Base-by-base conservation (phyloP, 495 filamentous ascomycete genomes). In the Cairneyella variabilis region DNA sequence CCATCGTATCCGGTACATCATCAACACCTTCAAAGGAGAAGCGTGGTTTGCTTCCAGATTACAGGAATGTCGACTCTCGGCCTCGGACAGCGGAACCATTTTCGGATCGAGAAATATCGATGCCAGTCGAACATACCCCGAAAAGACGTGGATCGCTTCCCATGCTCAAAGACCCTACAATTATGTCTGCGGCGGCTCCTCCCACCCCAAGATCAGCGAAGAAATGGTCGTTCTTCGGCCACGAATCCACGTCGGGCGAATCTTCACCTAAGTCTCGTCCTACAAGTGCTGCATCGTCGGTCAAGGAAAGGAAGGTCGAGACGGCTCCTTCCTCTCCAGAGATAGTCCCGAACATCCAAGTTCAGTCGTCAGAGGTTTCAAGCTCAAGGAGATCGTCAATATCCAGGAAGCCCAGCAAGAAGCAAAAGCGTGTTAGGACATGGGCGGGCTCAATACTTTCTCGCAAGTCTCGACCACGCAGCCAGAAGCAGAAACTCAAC, bases 361-460 rank as follows among this genome's bases (percentile, higher is more conserved):
- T 59, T 16, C 40, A 12, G 14, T 59, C 60, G 2, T 50, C 50
- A n/a, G 60, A 63, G 41, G 52, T 26, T 10, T 23, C 44, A 5
- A 41, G 12, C 26, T 54, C 60, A 14, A 52, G 61, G 20, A 30
- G 42, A 53, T 53, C 51, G 2, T 61, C 58, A 25, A 34, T 54
- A 58, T 64, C 61, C 28, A 73, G 74, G 56, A 90, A 88, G 64
- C 62, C 69, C 12, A 75, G 71, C 37, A 88, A 88, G 66, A 85
- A 83, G 63, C 80, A 87, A 58, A 88, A 89, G 64, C 89, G 84
- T 66, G 87, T 91, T 48, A 88, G 85, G 56, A 80, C 82, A 1
- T 92, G 89, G 88, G 88, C 88, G 30, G 86, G 84, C 22, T 81
- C 86, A 17, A 84, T 93, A 54, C 66, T 93, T 30, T 82, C 84